These are phyloP conservation scores for Globisporangium barbulae DNA, from an alignment of 352 stramenopile species.

Conservation along the genomic window DNA sequence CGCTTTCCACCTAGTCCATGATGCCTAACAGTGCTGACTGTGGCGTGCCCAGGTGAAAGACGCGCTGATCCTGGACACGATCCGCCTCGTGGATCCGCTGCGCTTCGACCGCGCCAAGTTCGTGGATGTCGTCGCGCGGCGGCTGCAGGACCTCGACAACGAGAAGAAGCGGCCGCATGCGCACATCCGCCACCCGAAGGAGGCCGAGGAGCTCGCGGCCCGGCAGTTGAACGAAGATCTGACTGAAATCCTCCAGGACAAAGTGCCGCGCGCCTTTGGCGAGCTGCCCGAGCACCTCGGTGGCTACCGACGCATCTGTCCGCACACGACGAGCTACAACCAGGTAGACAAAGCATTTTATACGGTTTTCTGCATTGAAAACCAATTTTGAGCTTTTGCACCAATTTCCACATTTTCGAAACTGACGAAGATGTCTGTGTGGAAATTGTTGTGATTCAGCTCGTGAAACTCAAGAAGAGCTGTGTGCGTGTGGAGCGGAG, in stretches of 20 bases:
- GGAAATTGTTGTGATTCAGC: conserved; percentile 11
- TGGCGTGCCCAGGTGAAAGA: conserved; percentile 76
- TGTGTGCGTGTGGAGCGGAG: conserved; percentile 34
- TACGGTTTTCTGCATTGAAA: background rate
- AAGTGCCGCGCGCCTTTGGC: conserved; percentile 53
- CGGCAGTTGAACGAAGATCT: conserved; percentile 70
- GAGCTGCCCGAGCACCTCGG: conserved; percentile 59
- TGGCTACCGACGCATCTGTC: conserved; percentile 59
- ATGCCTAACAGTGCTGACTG: background rate
- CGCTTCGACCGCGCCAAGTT: conserved; percentile 77
- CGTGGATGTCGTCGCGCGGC: conserved; percentile 56
- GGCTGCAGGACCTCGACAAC: conserved; percentile 52
- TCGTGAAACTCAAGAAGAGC: conserved; percentile 64
- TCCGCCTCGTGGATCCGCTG: conserved; percentile 81
- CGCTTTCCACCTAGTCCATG: too few relatives aligned
- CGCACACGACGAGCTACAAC: conserved; percentile 70
- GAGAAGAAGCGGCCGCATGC: conserved; percentile 56
- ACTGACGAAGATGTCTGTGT: background rate
- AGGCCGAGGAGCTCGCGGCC: conserved; percentile 42
- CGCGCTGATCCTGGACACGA: conserved; percentile 83
- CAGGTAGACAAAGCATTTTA: conserved; percentile 22
- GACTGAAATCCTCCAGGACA: conserved; percentile 52
- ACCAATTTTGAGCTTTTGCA: background rate
- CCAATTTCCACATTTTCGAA: background rate
- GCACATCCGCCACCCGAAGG: conserved; percentile 49